Base-by-base conservation (phyloP, 305 asterid genomes). In the Solanum aculeatissimum region DNA sequence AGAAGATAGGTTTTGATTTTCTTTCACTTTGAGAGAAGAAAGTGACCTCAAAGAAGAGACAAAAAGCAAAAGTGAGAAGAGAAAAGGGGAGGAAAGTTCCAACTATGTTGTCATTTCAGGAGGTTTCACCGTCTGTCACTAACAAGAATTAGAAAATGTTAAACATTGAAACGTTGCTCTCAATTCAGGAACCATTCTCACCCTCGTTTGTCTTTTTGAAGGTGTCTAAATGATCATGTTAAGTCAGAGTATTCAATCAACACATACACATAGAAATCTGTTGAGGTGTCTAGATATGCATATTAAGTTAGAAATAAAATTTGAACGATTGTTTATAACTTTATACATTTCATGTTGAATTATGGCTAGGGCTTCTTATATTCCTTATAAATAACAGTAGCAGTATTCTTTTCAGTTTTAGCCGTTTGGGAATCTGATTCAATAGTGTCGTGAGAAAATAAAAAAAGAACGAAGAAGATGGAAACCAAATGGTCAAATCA, bases 21-120 rank as follows among this genome's bases (percentile, higher is more conserved):
- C 15, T 70, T 11, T n/a, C 29, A 40, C 29, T 70, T 40, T 70
- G 78, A 70, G 29, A 70, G 78, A 40, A 70, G 78, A 70, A 70
- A 45, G 78, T 40, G 78, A 66, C 74, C 7, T 66, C 74, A 66
- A 66, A 40, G 53, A 70, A 70, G 53, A 70, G 78, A 70, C 78
- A 40, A 70, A 69, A 69, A 19, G 42, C 27, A 40, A n/a, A 40
- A 70, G 27, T 35, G 71, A 19, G 53, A 70, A 19, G 42, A 70
- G 78, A 40, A 70, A 70, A 70, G 10, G 11, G 42, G 27, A 70
- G 78, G 78, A 70, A 70, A 70, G 78, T 40, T 45, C 78, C 47
- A 70, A 70, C 78, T 19, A 40, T 40, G 29, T 70, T 40, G 78
- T 70, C 78, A 70, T 70, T 19, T 38, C 53, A 70, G 51, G 78